Evolutionary conservation across 2,329 filamentous ascomycete genomes (phyloP).

Genomic region (Aureobasidium vineae): DNA sequence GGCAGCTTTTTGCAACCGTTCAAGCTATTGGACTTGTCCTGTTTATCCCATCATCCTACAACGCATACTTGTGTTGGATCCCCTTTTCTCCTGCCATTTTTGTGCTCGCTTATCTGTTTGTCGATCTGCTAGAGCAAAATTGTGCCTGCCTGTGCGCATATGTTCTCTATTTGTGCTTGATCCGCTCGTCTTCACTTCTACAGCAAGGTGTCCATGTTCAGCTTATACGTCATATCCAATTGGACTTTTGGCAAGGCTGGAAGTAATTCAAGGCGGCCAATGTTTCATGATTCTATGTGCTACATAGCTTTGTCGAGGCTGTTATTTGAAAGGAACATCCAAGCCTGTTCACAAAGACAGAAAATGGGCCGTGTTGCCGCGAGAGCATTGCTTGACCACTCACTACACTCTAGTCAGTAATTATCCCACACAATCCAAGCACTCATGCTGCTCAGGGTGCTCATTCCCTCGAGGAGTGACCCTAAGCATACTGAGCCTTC

Average conservation of each 20-base stretch:
- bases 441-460: background rate
- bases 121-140: background rate
- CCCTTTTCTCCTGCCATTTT: background rate
- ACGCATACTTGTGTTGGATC: slow-evolving; percentile 1
- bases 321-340: background rate
- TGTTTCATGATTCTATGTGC: background rate
- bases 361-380: background rate
- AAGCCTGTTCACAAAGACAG: background rate
- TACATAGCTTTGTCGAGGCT: background rate
- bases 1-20: background rate
- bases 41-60: slow-evolving; percentile 2
- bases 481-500: background rate
- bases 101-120: background rate
- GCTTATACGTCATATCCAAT: background rate
- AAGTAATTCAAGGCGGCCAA: background rate
- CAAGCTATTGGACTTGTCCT: slow-evolving; percentile 19
- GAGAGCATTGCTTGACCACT: background rate
- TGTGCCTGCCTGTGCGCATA: background rate
- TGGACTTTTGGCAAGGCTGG: background rate
- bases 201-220: background rate
- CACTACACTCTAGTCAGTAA: background rate
- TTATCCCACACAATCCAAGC: background rate
- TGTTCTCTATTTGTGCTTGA: background rate
- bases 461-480: background rate
- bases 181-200: background rate